Evolutionary conservation across 1,284 basidiomycete species (phyloP).

Genomic region (Puccinia novopanici): DNA sequence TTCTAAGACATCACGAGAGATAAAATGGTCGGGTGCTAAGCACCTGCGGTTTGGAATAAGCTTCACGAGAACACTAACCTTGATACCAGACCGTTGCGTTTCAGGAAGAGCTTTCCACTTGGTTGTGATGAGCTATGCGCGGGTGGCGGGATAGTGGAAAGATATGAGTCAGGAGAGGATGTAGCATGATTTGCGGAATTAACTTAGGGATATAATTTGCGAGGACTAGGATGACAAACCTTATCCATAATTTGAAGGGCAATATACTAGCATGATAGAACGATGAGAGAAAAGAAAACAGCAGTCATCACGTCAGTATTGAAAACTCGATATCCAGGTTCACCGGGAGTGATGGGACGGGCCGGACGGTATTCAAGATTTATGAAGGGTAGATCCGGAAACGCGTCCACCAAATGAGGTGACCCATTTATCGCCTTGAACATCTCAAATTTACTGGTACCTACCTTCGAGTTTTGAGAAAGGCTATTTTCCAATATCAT

Average conservation of each 20-base stretch:
- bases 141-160: not conserved
- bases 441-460: not conserved
- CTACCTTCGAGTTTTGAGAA: constrained; percentile 87
- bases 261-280: constrained; percentile 63
- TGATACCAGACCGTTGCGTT: constrained; percentile 72
- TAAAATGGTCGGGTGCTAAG: not conserved
- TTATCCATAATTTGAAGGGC: constrained; percentile 89
- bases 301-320: constrained; percentile 25
- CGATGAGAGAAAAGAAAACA: constrained; percentile 6
- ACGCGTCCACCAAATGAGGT: constrained; percentile 5
- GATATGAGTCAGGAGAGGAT: constrained; percentile 7
- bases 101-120: constrained; percentile 95
- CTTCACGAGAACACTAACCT: constrained; percentile 24
- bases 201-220: not conserved
- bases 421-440: not conserved
- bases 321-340: not conserved
- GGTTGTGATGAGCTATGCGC: constrained; percentile 74
- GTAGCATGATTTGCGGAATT: not conserved
- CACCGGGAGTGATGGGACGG: not conserved
- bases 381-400: not conserved
- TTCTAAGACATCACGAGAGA: constrained; percentile 67
- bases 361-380: not conserved
- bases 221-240: not conserved
- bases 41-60: not conserved
- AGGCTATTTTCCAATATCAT: constrained; percentile 83